Evolutionary conservation across 2,329 filamentous ascomycete genomes (phyloP), one percentile per base, ranked within the genome.

Genomic region (Sclerotinia nivalis): DNA sequence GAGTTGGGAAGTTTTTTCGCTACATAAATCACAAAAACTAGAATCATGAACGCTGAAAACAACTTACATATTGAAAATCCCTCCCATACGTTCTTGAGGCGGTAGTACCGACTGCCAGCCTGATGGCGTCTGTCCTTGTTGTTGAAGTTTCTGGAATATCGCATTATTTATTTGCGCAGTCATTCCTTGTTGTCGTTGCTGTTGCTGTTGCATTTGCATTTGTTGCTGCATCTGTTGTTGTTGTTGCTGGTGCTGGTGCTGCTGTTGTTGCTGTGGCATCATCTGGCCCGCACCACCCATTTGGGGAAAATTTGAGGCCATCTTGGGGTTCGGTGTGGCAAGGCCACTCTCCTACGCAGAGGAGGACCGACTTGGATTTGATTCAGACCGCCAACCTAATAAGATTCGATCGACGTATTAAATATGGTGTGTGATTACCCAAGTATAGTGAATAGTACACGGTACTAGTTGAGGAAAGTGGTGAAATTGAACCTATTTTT

Each of bases 221-320:
- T 56, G 52, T n/a, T 58, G 65, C 13, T 67, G 68, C 20, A 68
- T 67, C 10, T 67, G 68, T 10, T 71, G 70, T 22, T 66, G 56
- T 22, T 58, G 72, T 20, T 61, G 72, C 65, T 75, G 74, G 12
- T 74, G 74, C 15, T 74, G 73, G 25, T 71, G 71, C 20, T 70
- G 70, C 50, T 71, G 74, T 28, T 72, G 75, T 37, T 76, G 76
- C 52, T 75, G 75, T n/a, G 73, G 72, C 75, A 77, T 78, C 73
- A 76, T 75, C 61, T 74, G 73, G 54, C 72, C 72, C n/a, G 74
- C 73, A 66, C 70, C 74, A 54, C 73, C 73, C 72, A 76, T 76
- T 66, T 78, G 74, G 67, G 76, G 77, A 70, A 77, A 78, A 71
- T 78, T 78, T 40, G 75, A 71, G 45, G 76, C 76, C 78, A 79